A percentile compares a stretch with the other conserved stretches of the same genome.
Evolutionary conservation across 257 asterid species (phyloP).

Genomic region (Apocynum venetum): DNA sequence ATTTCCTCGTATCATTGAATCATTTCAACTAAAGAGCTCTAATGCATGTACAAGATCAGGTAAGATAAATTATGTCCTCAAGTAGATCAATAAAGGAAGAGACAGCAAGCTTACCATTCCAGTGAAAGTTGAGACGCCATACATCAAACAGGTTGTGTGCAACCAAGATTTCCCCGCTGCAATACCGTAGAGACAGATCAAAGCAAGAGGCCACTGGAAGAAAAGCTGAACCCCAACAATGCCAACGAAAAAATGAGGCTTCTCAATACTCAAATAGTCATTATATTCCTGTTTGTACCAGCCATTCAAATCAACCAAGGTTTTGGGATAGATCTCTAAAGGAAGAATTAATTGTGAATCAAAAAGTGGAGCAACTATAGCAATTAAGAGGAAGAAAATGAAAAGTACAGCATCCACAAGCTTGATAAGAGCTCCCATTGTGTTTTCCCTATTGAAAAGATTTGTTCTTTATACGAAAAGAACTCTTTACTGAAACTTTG

Average conservation of each 20-base stretch:
- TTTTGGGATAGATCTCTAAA: conserved; percentile 46
- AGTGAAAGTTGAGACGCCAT: conserved; percentile 64
- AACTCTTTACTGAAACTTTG: background rate
- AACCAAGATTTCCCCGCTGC: conserved; percentile 73
- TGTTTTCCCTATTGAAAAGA: background rate
- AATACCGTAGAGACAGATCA: conserved; percentile 57
- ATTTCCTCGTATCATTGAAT: background rate
- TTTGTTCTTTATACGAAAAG: background rate
- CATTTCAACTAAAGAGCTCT: background rate
- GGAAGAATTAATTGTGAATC: conserved; percentile 73
- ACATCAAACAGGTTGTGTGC: conserved; percentile 73
- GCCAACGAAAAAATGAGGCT: conserved; percentile 86
- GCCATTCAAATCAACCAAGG: conserved; percentile 53
- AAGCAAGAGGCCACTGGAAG: conserved; percentile 82
- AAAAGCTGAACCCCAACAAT: conserved; percentile 74
- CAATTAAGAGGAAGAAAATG: conserved; percentile 58
- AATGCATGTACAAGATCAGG: background rate
- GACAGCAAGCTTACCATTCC: conserved; percentile 44
- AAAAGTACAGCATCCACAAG: conserved; percentile 54
- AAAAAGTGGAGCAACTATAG: conserved; percentile 69
- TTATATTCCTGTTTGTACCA: conserved; percentile 63
- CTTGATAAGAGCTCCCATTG: conserved; percentile 53
- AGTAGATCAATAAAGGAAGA: background rate
- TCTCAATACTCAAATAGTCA: conserved; percentile 63
- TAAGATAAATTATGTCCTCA: background rate